Conservation (phyloP, 208 protist genomes). For the Angomonas ambiguus region DNA sequence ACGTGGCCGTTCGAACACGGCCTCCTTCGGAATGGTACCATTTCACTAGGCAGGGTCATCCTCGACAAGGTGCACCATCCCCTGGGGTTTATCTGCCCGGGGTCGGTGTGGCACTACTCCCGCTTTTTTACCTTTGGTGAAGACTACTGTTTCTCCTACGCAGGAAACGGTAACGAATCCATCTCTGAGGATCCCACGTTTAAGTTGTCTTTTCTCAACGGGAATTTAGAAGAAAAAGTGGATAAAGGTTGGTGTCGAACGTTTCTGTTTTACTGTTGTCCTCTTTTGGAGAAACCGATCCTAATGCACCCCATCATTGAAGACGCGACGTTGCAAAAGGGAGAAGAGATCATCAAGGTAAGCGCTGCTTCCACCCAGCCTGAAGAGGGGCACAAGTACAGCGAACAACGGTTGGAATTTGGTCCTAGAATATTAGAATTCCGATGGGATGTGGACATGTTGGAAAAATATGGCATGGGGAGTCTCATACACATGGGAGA, state of each 20-base stretch:
- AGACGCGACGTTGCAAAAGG: constrained; percentile 11
- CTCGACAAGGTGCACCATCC: constrained; percentile 30
- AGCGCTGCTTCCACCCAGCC: not conserved
- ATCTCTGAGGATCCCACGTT: not conserved
- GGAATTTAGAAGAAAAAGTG: constrained; percentile 17
- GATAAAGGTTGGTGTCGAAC: constrained; percentile 25
- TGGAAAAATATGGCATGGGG: constrained; percentile 35
- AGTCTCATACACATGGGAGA: constrained; percentile 18
- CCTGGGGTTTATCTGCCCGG: constrained; percentile 27
- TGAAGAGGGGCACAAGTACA: not conserved
- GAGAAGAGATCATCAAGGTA: constrained; percentile 11
- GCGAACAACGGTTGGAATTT: not conserved
- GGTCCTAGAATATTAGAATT: constrained; percentile 29
- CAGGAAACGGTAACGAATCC: not conserved
- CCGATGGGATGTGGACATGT: constrained; percentile 28
- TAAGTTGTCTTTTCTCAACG: not conserved
- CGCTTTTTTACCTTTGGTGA: constrained; percentile 14
- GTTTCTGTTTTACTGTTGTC: constrained; percentile 42
- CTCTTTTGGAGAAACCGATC: constrained; percentile 22
- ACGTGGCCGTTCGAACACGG: constrained; percentile 35
- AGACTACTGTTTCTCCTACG: not conserved
- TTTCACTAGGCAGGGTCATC: constrained; percentile 27
- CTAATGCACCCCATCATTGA: constrained; percentile 20
- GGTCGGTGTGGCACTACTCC: constrained; percentile 43
- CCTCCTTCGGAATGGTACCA: constrained; percentile 16